Percentiles rank a stretch among this genome's conserved stretches.
phyloP scores from a whole-genome alignment of 495 filamentous ascomycete species.

The Podospora tetraspora region DNA sequence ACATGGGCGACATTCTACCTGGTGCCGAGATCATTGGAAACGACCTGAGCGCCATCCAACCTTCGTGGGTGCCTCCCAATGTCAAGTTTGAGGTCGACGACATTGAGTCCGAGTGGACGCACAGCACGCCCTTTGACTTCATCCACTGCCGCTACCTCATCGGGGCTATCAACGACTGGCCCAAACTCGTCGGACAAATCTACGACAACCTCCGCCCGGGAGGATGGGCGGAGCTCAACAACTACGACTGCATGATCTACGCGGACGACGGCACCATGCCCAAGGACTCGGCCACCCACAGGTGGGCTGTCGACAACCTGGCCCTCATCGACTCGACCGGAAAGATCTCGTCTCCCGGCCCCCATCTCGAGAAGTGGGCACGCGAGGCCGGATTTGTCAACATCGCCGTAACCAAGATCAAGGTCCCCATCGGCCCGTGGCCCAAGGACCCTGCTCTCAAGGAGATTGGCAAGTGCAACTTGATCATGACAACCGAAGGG shows the following conservation, averaged over 20 bases:
- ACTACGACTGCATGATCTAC: background rate
- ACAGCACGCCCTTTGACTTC: background rate
- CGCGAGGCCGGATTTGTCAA: background rate
- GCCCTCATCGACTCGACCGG: background rate
- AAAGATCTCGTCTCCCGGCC: background rate
- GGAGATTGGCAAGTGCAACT: background rate
- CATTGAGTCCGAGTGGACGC: background rate
- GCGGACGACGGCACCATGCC: background rate
- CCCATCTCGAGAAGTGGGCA: background rate
- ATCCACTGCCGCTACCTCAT: background rate
- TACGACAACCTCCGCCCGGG: background rate
- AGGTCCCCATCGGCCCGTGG: background rate
- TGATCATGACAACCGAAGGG: no score
- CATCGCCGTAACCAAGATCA: background rate
- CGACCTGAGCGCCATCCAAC: background rate
- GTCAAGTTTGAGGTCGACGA: conserved; percentile 1
- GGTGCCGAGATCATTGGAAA: conserved; percentile 1
- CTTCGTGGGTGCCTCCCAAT: conserved; percentile 6
- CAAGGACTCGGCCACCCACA: background rate
- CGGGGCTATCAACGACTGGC: background rate
- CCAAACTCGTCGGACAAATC: background rate
- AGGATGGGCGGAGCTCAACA: background rate
- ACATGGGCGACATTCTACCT: background rate
- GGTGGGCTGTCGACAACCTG: background rate
- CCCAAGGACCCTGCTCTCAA: background rate